These are phyloP conservation scores for Fraxinus velutina DNA, from an alignment of 305 asterid genomes.

Conservation along the genomic window DNA sequence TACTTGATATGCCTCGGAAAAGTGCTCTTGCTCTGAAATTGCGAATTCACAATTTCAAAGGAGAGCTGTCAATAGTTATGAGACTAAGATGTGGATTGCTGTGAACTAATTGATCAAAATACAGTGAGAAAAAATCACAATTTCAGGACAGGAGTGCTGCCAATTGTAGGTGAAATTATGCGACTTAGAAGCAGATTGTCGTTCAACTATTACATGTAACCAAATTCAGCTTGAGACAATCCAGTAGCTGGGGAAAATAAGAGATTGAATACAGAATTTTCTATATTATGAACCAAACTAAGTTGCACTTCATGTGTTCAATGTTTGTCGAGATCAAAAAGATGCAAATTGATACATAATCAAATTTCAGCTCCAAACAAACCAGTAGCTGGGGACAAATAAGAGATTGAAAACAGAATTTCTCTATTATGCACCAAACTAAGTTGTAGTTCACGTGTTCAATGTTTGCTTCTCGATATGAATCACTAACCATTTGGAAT, in stretches of 20 bases:
- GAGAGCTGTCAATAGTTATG: background rate
- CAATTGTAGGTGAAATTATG: background rate
- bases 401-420: background rate
- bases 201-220: background rate
- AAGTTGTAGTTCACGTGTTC: background rate
- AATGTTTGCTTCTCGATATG: background rate
- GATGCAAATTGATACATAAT: background rate
- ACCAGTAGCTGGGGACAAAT: background rate
- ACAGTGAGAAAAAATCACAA: background rate
- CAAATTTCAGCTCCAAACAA: background rate
- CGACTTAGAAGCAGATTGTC: background rate
- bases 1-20: background rate
- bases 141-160: background rate
- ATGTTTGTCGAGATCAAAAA: background rate
- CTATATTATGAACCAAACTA: background rate
- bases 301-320: background rate
- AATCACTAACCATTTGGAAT: background rate
- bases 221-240: background rate
- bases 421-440: background rate
- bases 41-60: background rate
- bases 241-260: background rate
- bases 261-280: background rate
- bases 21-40: background rate
- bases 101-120: background rate
- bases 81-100: background rate